A percentile compares a stretch with the other conserved stretches of the same genome.
Conservation (phyloP, 192 early-diverging fungal genomes). For the Funneliformis mosseae region DNA sequence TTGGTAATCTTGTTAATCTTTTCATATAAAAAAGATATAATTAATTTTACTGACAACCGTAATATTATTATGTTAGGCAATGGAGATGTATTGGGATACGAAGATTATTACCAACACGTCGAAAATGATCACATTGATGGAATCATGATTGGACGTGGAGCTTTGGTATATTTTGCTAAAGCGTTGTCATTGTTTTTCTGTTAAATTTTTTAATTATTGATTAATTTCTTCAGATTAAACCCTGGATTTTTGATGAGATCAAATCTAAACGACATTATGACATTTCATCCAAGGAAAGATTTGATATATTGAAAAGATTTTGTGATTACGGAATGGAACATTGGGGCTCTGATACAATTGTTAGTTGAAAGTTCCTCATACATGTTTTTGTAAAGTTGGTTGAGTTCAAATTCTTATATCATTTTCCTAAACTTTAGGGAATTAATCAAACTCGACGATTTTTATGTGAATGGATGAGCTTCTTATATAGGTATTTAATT, state of each 20-base stretch:
- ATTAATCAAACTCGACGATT: conserved; percentile 82
- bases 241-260: conserved; percentile 97
- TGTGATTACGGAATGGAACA: conserved; percentile 88
- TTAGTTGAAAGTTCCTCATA: neutral
- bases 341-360: conserved; percentile 86
- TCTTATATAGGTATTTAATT: conserved; percentile 51
- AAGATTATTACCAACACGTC: conserved; percentile 79
- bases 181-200: neutral
- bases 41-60: conserved; percentile 25
- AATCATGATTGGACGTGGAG: conserved; percentile 88
- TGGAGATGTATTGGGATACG: conserved; percentile 81
- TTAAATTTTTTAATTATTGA: neutral
- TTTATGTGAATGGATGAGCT: conserved; percentile 80
- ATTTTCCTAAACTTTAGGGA: conserved; percentile 50
- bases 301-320: conserved; percentile 87
- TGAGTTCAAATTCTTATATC: neutral
- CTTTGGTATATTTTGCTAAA: conserved; percentile 12
- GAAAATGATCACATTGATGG: conserved; percentile 73
- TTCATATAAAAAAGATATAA: neutral
- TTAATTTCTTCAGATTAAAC: conserved; percentile 64
- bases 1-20: conserved; percentile 53
- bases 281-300: conserved; percentile 84
- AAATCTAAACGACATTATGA: conserved; percentile 85
- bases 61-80: conserved; percentile 52
- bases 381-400: neutral